Evolutionary conservation across 306 rosid species (phyloP), one percentile per base, ranked within the genome.

Genomic region (Styphnolobium japonicum): DNA sequence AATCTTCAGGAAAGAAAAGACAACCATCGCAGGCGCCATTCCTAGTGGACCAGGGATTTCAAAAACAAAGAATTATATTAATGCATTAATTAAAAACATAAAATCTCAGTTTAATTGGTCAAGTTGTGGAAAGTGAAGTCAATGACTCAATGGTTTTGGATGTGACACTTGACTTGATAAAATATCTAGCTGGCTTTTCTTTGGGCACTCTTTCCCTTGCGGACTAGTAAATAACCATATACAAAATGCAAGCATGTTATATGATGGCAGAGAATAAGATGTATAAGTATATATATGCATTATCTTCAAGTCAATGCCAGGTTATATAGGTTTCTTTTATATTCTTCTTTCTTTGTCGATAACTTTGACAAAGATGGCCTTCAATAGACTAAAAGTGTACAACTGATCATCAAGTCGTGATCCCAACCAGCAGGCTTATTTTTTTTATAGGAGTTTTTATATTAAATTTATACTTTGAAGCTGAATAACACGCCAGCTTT

Each of bases 301-400:
- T 31, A 60, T 74, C 48, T 25, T 1, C 63, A 49, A 84, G 81
- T 84, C 84, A 84, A 84, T 49, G 81, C 81, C 67, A 39, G 57
- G 75, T 65, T 73, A 29, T 64, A 34, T 19, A 53, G 29, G 75
- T 55, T 22, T 39, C 39, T 71, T 67, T 12, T n/a, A 27, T 55
- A 56, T 57, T 66, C 73, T 66, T 83, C 46, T 66, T 34, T 67
- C 51, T 19, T 66, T 83, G 71, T 73, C 62, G n/a, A 46, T 27
- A 37, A 39, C 63, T 64, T 66, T 34, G 82, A 79, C 78, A 67
- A 69, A 39, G 52, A 63, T n/a, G 49, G 19, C 64, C 45, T 66
- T 51, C n/a, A 55, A 55, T 39, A 19, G 65, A 58, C 80, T 78
- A 40, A 0, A 39, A 27, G 15, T 14, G 10, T 64, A 45, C 73